Evolutionary conservation across 305 asterid genomes (phyloP).

Genomic region (Solanum hybrid): DNA sequence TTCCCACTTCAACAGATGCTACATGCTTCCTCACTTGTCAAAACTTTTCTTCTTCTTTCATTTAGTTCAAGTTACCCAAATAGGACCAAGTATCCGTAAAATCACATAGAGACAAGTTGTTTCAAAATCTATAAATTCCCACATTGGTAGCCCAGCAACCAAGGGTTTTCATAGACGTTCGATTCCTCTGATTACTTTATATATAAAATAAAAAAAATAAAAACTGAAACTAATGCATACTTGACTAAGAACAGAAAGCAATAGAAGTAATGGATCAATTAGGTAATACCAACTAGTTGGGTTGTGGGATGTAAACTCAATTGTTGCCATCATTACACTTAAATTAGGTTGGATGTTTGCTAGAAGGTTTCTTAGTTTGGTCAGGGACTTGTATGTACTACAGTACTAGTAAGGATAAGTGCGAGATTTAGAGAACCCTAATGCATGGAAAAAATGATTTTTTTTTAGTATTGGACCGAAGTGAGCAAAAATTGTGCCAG

Average conservation of each 20-base stretch:
- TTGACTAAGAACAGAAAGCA: background rate
- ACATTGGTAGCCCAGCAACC: background rate
- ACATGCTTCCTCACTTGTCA: background rate
- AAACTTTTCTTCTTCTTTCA: background rate
- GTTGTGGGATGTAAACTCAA: background rate
- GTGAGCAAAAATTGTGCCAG: background rate
- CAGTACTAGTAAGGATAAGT: background rate
- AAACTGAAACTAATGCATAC: background rate
- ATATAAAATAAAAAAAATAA: background rate
- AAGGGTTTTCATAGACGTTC: background rate
- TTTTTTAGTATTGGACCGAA: background rate
- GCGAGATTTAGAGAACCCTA: background rate
- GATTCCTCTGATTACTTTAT: background rate
- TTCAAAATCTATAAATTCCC: background rate
- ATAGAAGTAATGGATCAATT: background rate
- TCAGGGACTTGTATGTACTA: background rate
- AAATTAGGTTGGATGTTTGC: background rate
- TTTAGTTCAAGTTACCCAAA: background rate
- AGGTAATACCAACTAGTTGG: background rate
- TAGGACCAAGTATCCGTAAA: background rate
- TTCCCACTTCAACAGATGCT: background rate
- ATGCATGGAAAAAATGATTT: background rate
- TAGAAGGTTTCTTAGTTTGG: background rate
- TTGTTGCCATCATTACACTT: background rate
- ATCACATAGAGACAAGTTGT: background rate